Evolutionary conservation across 2,329 filamentous ascomycete species (phyloP).

Genomic region (Clarireedia homoeocarpa): DNA sequence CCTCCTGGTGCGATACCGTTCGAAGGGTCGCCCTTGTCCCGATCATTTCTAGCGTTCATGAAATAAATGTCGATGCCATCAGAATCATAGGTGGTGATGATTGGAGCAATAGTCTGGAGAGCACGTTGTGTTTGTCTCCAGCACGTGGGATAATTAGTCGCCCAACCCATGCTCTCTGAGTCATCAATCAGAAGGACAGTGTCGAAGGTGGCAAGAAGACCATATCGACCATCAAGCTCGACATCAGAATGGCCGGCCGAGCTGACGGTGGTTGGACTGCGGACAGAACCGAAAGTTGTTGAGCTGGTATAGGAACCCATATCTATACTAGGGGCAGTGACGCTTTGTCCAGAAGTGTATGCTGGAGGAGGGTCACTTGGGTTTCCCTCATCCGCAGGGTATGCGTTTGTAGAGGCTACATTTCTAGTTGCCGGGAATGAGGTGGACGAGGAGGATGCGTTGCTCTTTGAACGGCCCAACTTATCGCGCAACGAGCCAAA

Average conservation of each 20-base stretch:
- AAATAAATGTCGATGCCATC: conserved; percentile 92
- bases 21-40: conserved; percentile 27
- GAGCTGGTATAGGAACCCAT: too few species aligned
- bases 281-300: background rate
- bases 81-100: conserved; percentile 70
- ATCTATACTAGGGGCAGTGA: background rate
- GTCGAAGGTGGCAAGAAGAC: conserved; percentile 73
- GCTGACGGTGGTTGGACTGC: background rate
- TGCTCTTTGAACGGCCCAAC: background rate
- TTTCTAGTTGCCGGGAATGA: background rate
- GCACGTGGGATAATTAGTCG: conserved; percentile 26
- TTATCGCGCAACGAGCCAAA: background rate
- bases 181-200: conserved; percentile 90
- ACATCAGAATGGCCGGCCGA: background rate
- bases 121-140: conserved; percentile 71
- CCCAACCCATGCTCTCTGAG: conserved; percentile 68
- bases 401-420: background rate
- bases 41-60: conserved; percentile 56
- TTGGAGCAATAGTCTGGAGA: conserved; percentile 66
- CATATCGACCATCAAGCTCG: conserved; percentile 41
- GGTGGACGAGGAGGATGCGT: background rate
- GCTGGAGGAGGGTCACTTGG: background rate
- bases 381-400: background rate
- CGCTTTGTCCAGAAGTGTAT: background rate
- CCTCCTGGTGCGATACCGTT: conserved; percentile 38